Percentiles rank a stretch among this genome's conserved stretches.
Conservation (phyloP, 768 basidiomycete species). For the Hericium coralloides region DNA sequence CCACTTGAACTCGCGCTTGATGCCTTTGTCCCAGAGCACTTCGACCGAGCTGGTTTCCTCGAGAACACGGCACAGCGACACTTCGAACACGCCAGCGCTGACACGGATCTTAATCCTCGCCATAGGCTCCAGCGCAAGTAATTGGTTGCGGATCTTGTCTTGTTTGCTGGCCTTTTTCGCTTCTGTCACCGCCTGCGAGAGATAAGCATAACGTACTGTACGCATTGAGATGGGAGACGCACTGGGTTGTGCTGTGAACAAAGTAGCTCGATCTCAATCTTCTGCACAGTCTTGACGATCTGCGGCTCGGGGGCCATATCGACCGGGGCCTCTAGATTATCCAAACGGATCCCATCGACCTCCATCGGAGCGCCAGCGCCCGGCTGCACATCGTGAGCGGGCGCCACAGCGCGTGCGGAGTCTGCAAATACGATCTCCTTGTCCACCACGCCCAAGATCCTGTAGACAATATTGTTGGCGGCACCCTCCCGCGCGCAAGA, state of each 20-base stretch:
- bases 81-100: constrained; percentile 80
- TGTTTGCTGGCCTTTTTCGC: constrained; percentile 68
- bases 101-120: constrained; percentile 79
- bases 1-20: constrained; percentile 78
- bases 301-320: constrained; percentile 9
- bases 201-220: background rate
- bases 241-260: constrained; percentile 92
- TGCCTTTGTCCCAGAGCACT: constrained; percentile 71
- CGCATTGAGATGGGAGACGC: constrained; percentile 23
- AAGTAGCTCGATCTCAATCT: constrained; percentile 64
- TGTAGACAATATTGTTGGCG: constrained; percentile 46
- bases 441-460: constrained; percentile 59
- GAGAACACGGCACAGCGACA: constrained; percentile 63
- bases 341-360: constrained; percentile 15
- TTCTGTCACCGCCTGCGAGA: constrained; percentile 56
- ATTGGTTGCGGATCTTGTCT: constrained; percentile 60
- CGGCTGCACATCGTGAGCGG: background rate
- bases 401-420: constrained; percentile 13
- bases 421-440: constrained; percentile 72
- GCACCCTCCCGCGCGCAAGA: constrained; percentile 69
- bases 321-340: background rate
- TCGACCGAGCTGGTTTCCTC: constrained; percentile 65
- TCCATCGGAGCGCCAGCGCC: constrained; percentile 21
- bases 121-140: constrained; percentile 62
- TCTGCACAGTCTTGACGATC: constrained; percentile 62